These are phyloP conservation scores for Withania somnifera DNA, from an alignment of 305 asterid genomes.

Conservation along the genomic window DNA sequence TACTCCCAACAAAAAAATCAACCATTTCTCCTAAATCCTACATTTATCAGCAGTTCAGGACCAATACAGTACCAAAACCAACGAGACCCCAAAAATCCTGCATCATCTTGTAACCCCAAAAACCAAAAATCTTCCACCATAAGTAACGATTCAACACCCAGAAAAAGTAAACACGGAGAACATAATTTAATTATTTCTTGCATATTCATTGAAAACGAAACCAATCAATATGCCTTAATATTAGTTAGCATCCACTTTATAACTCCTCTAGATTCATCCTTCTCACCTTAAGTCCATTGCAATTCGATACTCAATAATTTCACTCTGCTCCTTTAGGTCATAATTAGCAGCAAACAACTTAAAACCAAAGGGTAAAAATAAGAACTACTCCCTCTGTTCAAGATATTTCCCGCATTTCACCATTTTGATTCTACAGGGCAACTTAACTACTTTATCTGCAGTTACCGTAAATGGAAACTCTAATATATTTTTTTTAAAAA, in stretches of 20 bases:
- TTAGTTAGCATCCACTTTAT: not conserved
- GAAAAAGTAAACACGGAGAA: not conserved
- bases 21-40: not conserved
- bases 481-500: too few relatives aligned
- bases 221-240: not conserved
- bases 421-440: not conserved
- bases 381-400: not conserved
- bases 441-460: not conserved
- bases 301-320: not conserved
- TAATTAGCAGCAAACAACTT: not conserved
- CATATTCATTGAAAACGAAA: not conserved
- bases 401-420: not conserved
- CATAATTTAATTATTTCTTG: not conserved
- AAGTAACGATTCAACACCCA: not conserved
- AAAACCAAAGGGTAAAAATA: not conserved
- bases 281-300: not conserved
- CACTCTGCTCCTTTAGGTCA: not conserved
- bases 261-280: not conserved
- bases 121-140: not conserved
- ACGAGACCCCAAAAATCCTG: not conserved
- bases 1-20: constrained; percentile 1
- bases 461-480: not conserved
- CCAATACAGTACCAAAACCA: not conserved
- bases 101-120: not conserved
- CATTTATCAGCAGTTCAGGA: not conserved